Percentiles rank a stretch among this genome's conserved stretches.
Evolutionary conservation across 768 basidiomycete species (phyloP).

Genomic region (Termitomyces sp.): DNA sequence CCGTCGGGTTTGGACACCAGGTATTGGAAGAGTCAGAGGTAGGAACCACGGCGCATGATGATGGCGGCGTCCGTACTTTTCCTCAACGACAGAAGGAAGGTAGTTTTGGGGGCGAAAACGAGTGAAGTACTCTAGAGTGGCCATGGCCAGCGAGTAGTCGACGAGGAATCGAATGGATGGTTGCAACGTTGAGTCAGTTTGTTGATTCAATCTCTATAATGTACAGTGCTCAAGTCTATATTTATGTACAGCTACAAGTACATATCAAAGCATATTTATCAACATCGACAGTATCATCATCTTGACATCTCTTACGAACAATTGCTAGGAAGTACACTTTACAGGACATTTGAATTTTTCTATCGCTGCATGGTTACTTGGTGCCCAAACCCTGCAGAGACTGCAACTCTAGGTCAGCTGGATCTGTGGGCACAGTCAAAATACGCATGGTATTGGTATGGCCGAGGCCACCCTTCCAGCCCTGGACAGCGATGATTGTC

Average conservation of each 20-base stretch:
- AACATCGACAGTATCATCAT: background rate
- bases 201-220: background rate
- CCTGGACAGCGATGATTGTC: conserved; percentile 92
- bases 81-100: conserved; percentile 47
- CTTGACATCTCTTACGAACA: too few relatives aligned
- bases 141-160: background rate
- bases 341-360: background rate
- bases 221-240: background rate
- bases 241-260: background rate
- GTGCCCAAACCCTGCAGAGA: conserved; percentile 33
- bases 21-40: conserved; percentile 53
- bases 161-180: too few relatives aligned
- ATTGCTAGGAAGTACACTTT: background rate
- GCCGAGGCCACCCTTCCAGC: conserved; percentile 98
- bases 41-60: conserved; percentile 48
- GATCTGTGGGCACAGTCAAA: conserved; percentile 76
- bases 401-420: conserved; percentile 72
- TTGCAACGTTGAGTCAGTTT: background rate
- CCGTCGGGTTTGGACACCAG: conserved; percentile 49
- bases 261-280: background rate
- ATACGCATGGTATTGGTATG: conserved; percentile 91
- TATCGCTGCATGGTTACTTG: conserved; percentile 2
- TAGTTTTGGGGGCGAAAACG: conserved; percentile 22
- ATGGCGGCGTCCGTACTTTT: conserved; percentile 53
- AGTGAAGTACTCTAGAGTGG: conserved; percentile 1